phyloP scores from a whole-genome alignment of 2,329 filamentous ascomycete genomes.

The Ceratocystis cubensis region DNA sequence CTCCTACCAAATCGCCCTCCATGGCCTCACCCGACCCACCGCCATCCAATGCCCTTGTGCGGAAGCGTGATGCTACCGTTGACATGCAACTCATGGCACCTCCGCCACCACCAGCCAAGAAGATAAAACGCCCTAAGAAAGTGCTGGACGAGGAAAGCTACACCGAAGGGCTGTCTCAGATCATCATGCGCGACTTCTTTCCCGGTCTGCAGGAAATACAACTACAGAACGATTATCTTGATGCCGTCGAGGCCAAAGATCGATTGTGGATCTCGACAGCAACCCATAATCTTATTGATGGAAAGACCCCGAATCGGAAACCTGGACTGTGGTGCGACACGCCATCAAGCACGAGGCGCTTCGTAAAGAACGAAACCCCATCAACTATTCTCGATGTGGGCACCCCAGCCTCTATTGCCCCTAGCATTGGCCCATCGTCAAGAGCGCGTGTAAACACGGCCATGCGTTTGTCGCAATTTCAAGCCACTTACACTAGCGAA shows the following conservation, averaged over 20 bases:
- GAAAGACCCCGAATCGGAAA: conserved; percentile 49
- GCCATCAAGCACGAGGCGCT: conserved; percentile 37
- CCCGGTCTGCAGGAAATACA: conserved; percentile 78
- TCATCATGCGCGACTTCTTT: conserved; percentile 95
- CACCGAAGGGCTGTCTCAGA: conserved; percentile 77
- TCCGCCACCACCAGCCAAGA: conserved; percentile 70
- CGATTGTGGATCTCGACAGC: conserved; percentile 75
- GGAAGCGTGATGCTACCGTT: conserved; percentile 46
- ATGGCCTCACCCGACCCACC: neutral
- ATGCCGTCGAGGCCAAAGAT: conserved; percentile 79
- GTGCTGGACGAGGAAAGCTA: conserved; percentile 92
- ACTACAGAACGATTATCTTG: conserved; percentile 81
- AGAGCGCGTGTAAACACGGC: conserved; percentile 17
- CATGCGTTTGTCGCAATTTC: conserved; percentile 57
- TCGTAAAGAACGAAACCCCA: conserved; percentile 46
- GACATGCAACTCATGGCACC: conserved; percentile 66
- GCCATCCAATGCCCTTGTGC: conserved; percentile 47
- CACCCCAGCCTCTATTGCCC: conserved; percentile 15
- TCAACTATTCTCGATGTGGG: conserved; percentile 26
- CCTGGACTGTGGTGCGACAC: neutral
- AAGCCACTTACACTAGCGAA: conserved; percentile 89
- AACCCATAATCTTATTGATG: conserved; percentile 55
- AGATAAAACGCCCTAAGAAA: conserved; percentile 79
- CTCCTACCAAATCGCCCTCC: neutral
- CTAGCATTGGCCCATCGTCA: neutral